Conservation (phyloP, 2,329 filamentous ascomycete species). For the Fusarium humuli region DNA sequence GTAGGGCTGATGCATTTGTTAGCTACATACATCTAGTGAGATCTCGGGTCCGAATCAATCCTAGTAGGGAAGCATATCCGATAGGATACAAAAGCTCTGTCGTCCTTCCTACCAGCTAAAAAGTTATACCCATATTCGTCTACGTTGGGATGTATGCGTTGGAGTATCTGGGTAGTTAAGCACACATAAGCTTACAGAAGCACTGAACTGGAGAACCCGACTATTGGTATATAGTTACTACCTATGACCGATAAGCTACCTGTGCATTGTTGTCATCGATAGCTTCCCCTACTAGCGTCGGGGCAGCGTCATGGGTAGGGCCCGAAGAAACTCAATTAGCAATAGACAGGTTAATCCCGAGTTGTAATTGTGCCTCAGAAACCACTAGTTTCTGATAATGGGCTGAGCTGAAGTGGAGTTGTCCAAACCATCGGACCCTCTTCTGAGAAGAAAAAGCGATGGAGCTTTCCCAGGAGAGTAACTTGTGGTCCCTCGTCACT, state of each 20-base stretch:
- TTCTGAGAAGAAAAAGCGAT: neutral
- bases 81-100: neutral
- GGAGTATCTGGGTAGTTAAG: neutral
- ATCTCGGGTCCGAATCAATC: conserved; percentile 13
- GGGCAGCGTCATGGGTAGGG: conserved; percentile 3
- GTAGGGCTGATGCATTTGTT: conserved; percentile 27
- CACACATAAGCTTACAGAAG: neutral
- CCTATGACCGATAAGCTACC: neutral
- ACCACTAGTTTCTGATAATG: conserved; percentile 5
- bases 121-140: neutral
- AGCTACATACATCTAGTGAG: neutral
- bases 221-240: neutral
- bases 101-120: neutral
- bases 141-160: neutral
- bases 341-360: neutral
- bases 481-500: neutral
- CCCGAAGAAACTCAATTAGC: conserved; percentile 7
- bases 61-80: neutral
- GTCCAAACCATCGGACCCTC: neutral
- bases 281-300: neutral
- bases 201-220: neutral
- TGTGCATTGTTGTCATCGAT: neutral
- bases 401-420: conserved; percentile 16
- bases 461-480: neutral
- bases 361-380: neutral